phyloP scores from a whole-genome alignment of 2,329 filamentous ascomycete genomes.

The Aschersonia sp. region DNA sequence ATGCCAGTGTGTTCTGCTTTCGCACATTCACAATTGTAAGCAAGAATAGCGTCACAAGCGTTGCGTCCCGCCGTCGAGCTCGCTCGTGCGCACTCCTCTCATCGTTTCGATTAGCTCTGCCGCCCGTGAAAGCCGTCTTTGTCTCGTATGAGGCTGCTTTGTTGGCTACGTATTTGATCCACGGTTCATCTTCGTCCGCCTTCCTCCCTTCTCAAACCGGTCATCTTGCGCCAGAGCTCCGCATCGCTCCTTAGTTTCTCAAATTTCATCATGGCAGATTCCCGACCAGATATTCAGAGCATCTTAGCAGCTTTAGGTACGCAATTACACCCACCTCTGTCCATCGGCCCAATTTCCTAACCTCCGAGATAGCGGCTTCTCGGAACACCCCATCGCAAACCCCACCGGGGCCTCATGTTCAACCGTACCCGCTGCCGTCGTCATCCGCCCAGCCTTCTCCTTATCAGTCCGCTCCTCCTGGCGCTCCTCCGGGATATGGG shows the following conservation, averaged over 20 bases:
- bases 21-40: too few relatives aligned
- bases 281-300: constrained; percentile 27
- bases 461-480: constrained; percentile 24
- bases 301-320: constrained; percentile 34
- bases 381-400: constrained; percentile 27
- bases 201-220: not conserved
- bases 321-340: constrained; percentile 7
- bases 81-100: too few relatives aligned
- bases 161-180: not conserved
- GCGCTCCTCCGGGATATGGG: constrained; percentile 20
- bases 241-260: not conserved
- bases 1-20: too few relatives aligned
- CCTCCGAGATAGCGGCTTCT: constrained; percentile 23
- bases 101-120: not conserved
- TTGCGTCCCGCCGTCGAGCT: too few relatives aligned
- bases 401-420: constrained; percentile 21
- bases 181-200: not conserved
- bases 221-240: too few relatives aligned
- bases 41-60: too few relatives aligned
- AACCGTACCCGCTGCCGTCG: constrained; percentile 24
- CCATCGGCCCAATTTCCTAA: not conserved
- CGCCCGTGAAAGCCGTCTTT: not conserved
- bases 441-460: constrained; percentile 17
- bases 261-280: constrained; percentile 19
- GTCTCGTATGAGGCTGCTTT: not conserved